Evolutionary conservation across 495 filamentous ascomycete genomes (phyloP), one percentile per base, ranked within the genome.

Genomic region (Penicillium maclennaniae): DNA sequence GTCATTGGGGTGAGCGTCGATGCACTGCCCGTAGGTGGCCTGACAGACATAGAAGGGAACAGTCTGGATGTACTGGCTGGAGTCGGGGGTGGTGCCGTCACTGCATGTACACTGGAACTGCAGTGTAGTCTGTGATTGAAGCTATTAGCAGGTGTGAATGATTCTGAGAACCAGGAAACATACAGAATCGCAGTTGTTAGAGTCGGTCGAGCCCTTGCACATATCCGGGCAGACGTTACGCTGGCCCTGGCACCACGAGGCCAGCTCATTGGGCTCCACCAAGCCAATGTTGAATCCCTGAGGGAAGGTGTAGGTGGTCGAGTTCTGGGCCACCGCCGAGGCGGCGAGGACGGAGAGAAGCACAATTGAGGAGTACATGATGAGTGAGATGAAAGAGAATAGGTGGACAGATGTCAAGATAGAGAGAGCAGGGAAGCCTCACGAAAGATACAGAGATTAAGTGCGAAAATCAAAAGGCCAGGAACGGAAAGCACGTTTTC

Each of bases 1-100:
- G 61, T 79, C 68, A 46, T 73, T 63, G 53, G 73, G 68, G 64
- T 79, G 65, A 37, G 66, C 50, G 5, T 56, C 36, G 56, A 82
- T 75, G 69, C 83, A 87, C 54, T 80, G 67, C 42, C 48, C 62
- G 53, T 62, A 79, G 59, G 69, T 78, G 23, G 60, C 63, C 39
- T 76, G 44, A 72, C 83, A 87, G 60, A 79, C 73, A 62, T 70
- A 77, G 69, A 74, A 82, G 39, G 83, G 83, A 28, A 86, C 65
- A 23, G 80, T 83, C 60, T 77, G 62, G 31, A 62, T 42, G 69
- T 81, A 87, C 48, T 65, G 63, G 23, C 65, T 60, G 55, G 83
- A 72, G 59, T 83, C 72, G 57, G 83, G 81, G 7, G 46, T 53
- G 17, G 63, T 73, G 45, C 76, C 79, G 60, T 82, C 76, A 49